These are phyloP conservation scores for Diaporthe nobilis DNA, from an alignment of 2,329 filamentous ascomycete genomes.

Conservation along the genomic window DNA sequence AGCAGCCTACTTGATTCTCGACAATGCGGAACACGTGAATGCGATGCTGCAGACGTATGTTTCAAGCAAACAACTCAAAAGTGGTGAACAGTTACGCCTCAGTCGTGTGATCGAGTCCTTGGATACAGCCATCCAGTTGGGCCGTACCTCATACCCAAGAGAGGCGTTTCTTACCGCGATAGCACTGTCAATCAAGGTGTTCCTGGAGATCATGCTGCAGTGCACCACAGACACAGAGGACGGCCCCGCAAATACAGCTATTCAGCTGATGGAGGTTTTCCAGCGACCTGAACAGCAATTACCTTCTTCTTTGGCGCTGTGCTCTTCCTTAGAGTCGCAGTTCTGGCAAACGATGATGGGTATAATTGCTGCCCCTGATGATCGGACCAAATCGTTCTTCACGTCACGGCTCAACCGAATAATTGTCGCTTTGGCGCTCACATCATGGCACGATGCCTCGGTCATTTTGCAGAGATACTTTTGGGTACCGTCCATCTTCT, in stretches of 20 bases:
- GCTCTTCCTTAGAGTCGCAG: not conserved
- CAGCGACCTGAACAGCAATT: constrained; percentile 6
- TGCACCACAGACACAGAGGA: not conserved
- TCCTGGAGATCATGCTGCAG: not conserved
- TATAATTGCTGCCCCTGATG: not conserved
- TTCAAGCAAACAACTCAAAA: not conserved
- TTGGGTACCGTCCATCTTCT: constrained; percentile 18
- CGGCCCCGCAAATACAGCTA: not conserved
- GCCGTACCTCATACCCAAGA: not conserved
- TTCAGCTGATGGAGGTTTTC: constrained; percentile 8
- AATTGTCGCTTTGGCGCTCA: not conserved
- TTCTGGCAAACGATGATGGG: constrained; percentile 18
- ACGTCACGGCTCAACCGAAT: not conserved
- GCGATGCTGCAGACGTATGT: not conserved
- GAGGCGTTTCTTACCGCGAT: constrained; percentile 3
- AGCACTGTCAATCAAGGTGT: not conserved
- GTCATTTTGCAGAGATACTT: not conserved
- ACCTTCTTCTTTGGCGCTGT: constrained; percentile 1
- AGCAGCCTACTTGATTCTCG: constrained; percentile 6
- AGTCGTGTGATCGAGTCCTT: not conserved
- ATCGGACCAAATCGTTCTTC: not conserved
- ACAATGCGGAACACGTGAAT: not conserved
- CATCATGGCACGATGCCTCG: not conserved
- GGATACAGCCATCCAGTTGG: not conserved
- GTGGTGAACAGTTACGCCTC: not conserved